Percentiles rank a stretch among this genome's conserved stretches.
Conservation (phyloP, 2,329 filamentous ascomycete species). For the Ophiostoma himal-ulmi region DNA sequence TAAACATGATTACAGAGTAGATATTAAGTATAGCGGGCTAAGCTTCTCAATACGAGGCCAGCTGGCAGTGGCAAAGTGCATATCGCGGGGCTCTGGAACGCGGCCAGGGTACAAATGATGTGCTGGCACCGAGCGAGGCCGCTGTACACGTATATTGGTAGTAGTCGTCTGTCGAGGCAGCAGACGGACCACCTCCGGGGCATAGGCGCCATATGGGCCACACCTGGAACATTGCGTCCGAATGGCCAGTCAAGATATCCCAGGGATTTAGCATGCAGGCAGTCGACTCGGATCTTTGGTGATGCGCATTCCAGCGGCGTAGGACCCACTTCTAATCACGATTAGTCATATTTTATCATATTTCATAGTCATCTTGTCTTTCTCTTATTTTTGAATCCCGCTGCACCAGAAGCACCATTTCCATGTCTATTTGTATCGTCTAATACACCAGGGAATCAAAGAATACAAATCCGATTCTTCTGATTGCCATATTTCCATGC, state of each 20-base stretch:
- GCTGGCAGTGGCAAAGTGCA: neutral
- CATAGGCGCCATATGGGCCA: neutral
- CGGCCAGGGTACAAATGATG: slow-evolving; percentile 3
- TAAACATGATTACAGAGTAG: too few relatives aligned
- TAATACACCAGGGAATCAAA: neutral
- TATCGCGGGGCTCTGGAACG: neutral
- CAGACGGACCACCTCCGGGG: neutral
- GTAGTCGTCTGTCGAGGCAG: neutral
- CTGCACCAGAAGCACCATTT: too few relatives aligned
- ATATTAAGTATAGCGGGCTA: neutral
- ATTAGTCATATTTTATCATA: neutral
- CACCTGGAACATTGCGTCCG: neutral
- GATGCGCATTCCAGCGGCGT: neutral
- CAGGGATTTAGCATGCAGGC: neutral
- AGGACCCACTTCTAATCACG: neutral
- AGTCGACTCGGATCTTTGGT: neutral
- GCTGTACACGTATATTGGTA: neutral
- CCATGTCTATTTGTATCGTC: too few relatives aligned
- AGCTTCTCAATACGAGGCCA: neutral
- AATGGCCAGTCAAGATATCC: neutral
- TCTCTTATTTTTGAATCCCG: too few relatives aligned
- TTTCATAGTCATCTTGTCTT: neutral
- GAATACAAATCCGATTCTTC: neutral
- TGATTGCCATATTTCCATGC: neutral
- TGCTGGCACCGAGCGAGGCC: neutral